A percentile compares a stretch with the other conserved stretches of the same genome.
phyloP scores from a whole-genome alignment of 2,329 filamentous ascomycete genomes.

The Fusarium sp. region DNA sequence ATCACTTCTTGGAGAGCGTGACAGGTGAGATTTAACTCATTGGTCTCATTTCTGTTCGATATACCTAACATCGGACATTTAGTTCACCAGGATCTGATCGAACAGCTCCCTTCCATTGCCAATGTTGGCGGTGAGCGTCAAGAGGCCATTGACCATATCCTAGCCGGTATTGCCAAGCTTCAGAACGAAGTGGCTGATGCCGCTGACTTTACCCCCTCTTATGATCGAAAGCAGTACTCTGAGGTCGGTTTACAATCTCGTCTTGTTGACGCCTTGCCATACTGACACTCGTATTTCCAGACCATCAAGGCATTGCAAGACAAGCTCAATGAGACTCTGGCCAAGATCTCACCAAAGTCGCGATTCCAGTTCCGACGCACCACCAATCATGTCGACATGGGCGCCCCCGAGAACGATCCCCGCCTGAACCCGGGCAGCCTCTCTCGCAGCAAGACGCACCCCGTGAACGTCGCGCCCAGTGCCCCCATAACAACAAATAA shows the following conservation, averaged over 20 bases:
- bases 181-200: conserved; percentile 89
- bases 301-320: conserved; percentile 85
- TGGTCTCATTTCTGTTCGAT: neutral
- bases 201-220: conserved; percentile 83
- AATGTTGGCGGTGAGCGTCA: conserved; percentile 77
- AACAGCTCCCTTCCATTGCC: conserved; percentile 71
- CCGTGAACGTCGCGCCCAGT: conserved; percentile 7
- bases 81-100: conserved; percentile 84
- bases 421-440: conserved; percentile 53
- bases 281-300: conserved; percentile 53
- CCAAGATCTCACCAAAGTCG: conserved; percentile 76
- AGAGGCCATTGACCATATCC: conserved; percentile 83
- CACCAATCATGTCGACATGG: conserved; percentile 55
- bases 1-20: conserved; percentile 82
- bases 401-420: conserved; percentile 56
- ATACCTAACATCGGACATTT: conserved; percentile 16
- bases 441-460: conserved; percentile 45
- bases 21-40: conserved; percentile 64
- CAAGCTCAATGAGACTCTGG: conserved; percentile 77
- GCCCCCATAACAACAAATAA: conserved; percentile 8
- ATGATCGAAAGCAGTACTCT: conserved; percentile 88
- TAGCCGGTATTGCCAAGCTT: conserved; percentile 82
- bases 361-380: conserved; percentile 82
- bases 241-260: conserved; percentile 64
- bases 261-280: neutral